Conservation (phyloP, 345 rosid genomes). For the Camelina laxa region DNA sequence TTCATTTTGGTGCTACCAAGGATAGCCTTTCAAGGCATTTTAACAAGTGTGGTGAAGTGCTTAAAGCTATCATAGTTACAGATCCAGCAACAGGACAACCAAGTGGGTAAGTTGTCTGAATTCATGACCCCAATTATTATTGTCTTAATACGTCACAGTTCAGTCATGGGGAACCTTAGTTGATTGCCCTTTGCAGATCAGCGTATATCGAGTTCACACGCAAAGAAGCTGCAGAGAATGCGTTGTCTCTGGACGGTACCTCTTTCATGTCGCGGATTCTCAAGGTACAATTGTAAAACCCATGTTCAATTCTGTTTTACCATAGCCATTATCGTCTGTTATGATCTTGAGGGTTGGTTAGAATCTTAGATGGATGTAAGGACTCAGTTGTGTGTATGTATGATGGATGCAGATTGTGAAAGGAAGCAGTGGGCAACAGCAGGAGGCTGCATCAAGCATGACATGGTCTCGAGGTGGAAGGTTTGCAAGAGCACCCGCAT, state of each 20-base stretch:
- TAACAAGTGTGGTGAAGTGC: slow-evolving; percentile 88
- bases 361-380: slow-evolving; percentile 9
- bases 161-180: not conserved
- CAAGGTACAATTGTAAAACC: slow-evolving; percentile 57
- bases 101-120: slow-evolving; percentile 64
- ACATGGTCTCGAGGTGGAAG: slow-evolving; percentile 74
- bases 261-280: slow-evolving; percentile 94
- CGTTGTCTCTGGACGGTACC: slow-evolving; percentile 79
- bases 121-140: not conserved
- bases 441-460: slow-evolving; percentile 58
- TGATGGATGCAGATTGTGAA: slow-evolving; percentile 68
- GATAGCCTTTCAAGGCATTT: slow-evolving; percentile 91
- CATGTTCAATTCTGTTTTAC: not conserved
- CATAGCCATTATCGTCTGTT: not conserved
- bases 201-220: slow-evolving; percentile 86
- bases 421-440: slow-evolving; percentile 62
- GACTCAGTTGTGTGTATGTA: slow-evolving; percentile 18
- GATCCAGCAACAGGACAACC: slow-evolving; percentile 95
- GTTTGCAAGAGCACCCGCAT: slow-evolving; percentile 58
- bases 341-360: slow-evolving; percentile 8
- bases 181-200: slow-evolving; percentile 58
- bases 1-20: slow-evolving; percentile 95
- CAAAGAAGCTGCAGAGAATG: slow-evolving; percentile 88
- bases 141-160: slow-evolving; percentile 9
- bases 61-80: slow-evolving; percentile 81